Evolutionary conservation across 768 basidiomycete genomes (phyloP), one percentile per base, ranked within the genome.

Genomic region (Boletus sensibilis): DNA sequence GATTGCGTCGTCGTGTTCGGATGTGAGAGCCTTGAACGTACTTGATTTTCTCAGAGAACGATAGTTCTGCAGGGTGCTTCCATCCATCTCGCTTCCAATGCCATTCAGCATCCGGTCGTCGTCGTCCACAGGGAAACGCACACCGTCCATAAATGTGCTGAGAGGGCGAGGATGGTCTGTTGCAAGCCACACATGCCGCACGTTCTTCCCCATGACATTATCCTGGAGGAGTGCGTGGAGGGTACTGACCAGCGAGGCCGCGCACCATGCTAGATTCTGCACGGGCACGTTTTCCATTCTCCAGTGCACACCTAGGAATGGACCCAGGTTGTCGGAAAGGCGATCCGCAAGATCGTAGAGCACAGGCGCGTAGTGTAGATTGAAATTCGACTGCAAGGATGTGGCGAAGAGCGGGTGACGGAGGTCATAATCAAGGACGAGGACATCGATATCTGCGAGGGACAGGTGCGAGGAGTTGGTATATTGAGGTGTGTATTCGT

Each of bases 261-360:
- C 82, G 61, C 85, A 86, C 38, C 76, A 74, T 0, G 72, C 66
- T 8, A 85, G 71, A 37, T 73, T 63, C 20, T 71, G 67, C 1
- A 74, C 64, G 1, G 77, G 64, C 50, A 84, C 71, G 16, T 74
- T 79, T 58, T 85, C 82, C 75, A 81, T 81, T 21, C 80, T 71
- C 84, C 82, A 87, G 60, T 85, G 81, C 9, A 87, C 76, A 0
- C 75, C 78, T 4, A 79, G 62, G 64, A 79, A 85, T 0, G 79
- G 75, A 1, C 61, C 61, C 0, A 73, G 53, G 20, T 75, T 72
- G 0, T 69, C 64, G 0, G 71, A 62, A 43, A 84, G 64, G 33
- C 59, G 62, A 9, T 64, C 59, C 0, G 80, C 81, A 10, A 85
- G 72, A 11, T 69, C 67, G 38, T 72, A 67, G 50, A 85, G 77